Base-by-base conservation (phyloP, 257 asterid genomes). In the Penstemon newberryi region DNA sequence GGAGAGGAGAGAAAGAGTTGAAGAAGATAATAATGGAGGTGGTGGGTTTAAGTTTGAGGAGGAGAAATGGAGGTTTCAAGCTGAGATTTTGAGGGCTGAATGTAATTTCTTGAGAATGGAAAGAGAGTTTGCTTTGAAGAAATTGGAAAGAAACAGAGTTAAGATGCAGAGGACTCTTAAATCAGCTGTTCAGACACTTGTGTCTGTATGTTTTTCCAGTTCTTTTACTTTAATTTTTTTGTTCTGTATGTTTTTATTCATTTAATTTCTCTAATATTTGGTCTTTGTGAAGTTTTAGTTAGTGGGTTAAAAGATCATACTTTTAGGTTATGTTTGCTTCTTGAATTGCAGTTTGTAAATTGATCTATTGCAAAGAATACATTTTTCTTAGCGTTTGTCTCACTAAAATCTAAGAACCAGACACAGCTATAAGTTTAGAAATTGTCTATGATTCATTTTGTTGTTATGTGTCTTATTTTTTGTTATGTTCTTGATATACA, bases 31-130 rank as follows among this genome's bases (percentile, higher is more conserved):
- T 38, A 11, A 33, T 2, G 63, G 37, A 3, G 77, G 59, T 5
- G 58, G 40, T 3, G 73, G 58, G 1, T 41, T 46, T 25, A 77
- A 58, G 66, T 73, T 78, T 60, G 82, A 56, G 79, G 95, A 81
- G 76, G 96, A 84, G 77, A 83, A 84, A 43, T 89, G 96, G 96
- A 80, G 80, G 89, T 86, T 89, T 69, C 93, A 92, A 62, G 95
- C 95, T 39, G 98, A 89, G 85, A 87, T 92, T 54, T 79, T 89
- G 69, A 83, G 96, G 76, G 98, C 96, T 2, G 96, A 87, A 70
- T 92, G 96, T 54, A 86, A 80, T 56, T 82, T 86, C 57, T 54
- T 89, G 80, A 85, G 96, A 64, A 84, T 82, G 84, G 96, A 92
- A 41, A 86, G 95, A 69, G 96, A 86, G 71, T 75, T 83, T 9